phyloP scores from a whole-genome alignment of 164 flowering plant genomes.

The Annona squamosa region DNA sequence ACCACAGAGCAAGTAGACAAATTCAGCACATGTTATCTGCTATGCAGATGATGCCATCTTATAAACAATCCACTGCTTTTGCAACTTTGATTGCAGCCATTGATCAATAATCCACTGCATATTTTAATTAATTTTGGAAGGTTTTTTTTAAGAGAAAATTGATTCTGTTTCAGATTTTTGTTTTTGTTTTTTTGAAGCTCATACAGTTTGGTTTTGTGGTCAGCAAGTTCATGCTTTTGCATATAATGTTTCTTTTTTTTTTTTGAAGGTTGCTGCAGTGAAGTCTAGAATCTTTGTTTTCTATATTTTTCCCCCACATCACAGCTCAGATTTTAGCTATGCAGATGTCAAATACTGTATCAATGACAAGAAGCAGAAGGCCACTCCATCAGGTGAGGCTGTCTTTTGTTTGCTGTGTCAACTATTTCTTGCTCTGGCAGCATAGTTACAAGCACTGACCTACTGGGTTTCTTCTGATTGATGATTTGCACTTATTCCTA shows the following conservation, averaged over 20 bases:
- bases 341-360: conserved; percentile 12
- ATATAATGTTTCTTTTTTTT: background rate
- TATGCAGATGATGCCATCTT: too few species aligned
- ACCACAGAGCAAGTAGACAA: too few species aligned
- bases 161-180: background rate
- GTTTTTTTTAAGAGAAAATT: background rate
- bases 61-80: too few species aligned
- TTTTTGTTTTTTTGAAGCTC: background rate
- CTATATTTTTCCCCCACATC: conserved; percentile 22
- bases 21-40: too few species aligned
- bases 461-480: background rate
- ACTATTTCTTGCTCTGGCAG: background rate
- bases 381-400: conserved; percentile 9
- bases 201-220: background rate
- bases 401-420: background rate
- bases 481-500: background rate
- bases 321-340: conserved; percentile 3
- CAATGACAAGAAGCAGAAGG: background rate
- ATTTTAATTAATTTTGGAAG: background rate
- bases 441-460: background rate
- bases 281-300: conserved; percentile 2
- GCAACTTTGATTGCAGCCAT: background rate
- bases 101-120: background rate
- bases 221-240: background rate
- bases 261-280: conserved; percentile 25